Conservation (phyloP, 2,329 filamentous ascomycete genomes). For the Microcera coccophila region DNA sequence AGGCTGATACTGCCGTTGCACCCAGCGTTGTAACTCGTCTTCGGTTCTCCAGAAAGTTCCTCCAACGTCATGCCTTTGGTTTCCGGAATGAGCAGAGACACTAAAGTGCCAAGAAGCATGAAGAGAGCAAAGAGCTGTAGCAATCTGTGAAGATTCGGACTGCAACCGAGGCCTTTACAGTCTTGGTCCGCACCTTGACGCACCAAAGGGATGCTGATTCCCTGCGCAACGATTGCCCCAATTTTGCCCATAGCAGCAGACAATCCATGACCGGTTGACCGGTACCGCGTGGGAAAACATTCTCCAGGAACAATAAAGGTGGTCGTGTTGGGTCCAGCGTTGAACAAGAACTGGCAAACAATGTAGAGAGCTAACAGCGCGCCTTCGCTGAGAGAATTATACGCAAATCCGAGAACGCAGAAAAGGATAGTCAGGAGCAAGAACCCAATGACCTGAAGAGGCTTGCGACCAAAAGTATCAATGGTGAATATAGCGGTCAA, state of each 20-base stretch:
- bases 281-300: conserved; percentile 61
- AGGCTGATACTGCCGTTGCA: conserved; percentile 47
- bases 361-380: conserved; percentile 60
- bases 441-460: conserved; percentile 66
- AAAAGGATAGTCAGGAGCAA: conserved; percentile 59
- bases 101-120: conserved; percentile 69
- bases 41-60: conserved; percentile 62
- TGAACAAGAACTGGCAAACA: conserved; percentile 63
- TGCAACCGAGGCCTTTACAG: conserved; percentile 47
- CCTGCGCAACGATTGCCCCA: conserved; percentile 64
- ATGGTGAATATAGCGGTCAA: conserved; percentile 71
- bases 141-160: conserved; percentile 65
- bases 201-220: conserved; percentile 60
- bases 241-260: conserved; percentile 65
- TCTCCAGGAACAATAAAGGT: conserved; percentile 64
- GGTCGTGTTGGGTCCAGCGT: conserved; percentile 62
- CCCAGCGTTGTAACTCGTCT: conserved; percentile 54
- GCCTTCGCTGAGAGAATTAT: conserved; percentile 44
- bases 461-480: conserved; percentile 72
- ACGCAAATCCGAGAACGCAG: conserved; percentile 58
- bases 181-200: conserved; percentile 50
- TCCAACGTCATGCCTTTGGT: conserved; percentile 73
- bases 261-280: conserved; percentile 60
- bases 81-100: conserved; percentile 70
- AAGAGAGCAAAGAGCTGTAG: conserved; percentile 77